Evolutionary conservation across 306 rosid species (phyloP), one percentile per base, ranked within the genome.

Genomic region (Canavalia gladiata): DNA sequence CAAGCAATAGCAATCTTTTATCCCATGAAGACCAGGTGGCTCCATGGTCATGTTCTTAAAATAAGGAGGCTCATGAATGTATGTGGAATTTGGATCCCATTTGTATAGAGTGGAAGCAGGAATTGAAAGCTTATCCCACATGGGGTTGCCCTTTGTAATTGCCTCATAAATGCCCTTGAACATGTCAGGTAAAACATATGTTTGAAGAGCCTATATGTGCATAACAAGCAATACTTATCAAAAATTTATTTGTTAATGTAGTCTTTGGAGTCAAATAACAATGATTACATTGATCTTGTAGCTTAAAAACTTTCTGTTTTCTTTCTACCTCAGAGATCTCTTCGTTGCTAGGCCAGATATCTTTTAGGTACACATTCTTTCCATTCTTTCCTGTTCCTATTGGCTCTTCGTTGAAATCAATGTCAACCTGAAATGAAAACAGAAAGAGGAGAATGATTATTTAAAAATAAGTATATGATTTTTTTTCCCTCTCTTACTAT

Each of bases 291-390:
- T 25, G 8, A 76, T 34, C 13, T 76, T 11, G 1, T 30, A 18
- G 9, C 39, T 63, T 50, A 31, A 62, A 29, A 76, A 29, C 33
- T 11, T 51, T 37, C 2, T 12, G 5, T 55, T 41, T 12, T 25
- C 2, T 28, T 34, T 29, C 41, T 60, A 85, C 87, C 87, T 87
- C 63, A 13, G 84, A 73, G 30, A 89, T 80, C 75, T 87, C 89
- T 75, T 89, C 77, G 28, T 76, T 87, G 74, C 82, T 72, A 7
- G 92, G 92, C 88, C 89, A 87, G 30, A 89, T 78, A 71, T 89
- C 87, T 77, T 49, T 85, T 9, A 81, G 83, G 71, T 54, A 89
- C 42, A 87, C 87, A 47, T 33, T 43, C 11, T 60, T 83, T 11
- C 87, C 84, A 68, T 87, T 83, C 68, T 87, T 85, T 59, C 83